Evolutionary conservation across 2,329 filamentous ascomycete species (phyloP), one percentile per base, ranked within the genome.

Genomic region (Colletotrichum ledebouriae): DNA sequence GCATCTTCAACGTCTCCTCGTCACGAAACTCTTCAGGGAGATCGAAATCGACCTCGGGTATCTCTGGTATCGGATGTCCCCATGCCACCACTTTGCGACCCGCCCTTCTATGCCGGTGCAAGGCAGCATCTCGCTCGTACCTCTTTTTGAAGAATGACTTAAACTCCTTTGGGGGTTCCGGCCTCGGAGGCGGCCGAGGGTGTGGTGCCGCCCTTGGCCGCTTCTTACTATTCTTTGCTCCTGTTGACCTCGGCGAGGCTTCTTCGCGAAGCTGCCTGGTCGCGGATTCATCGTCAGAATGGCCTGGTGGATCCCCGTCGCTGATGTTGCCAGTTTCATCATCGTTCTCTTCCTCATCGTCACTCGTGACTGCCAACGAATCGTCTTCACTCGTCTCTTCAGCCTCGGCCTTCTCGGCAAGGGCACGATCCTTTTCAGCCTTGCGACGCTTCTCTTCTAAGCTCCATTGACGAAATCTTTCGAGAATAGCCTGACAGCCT

Each of bases 391-490:
- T 65, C 10, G 66, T 59, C n/a, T 72, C 71, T 11, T 73, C 69
- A 33, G 70, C 72, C 78, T 83, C 81, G 13, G 86, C 85, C 47
- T 84, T 81, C 25, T 85, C 79, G 5, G 82, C 81, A 22, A 83
- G 77, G 3, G 85, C 86, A 55, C 89, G 90, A 69, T 95, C 93
- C 74, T 90, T 93, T 74, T 94, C 91, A 3, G 89, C 81, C 78
- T 94, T 94, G 68, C 93, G 85, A 49, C 91, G 88, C 82, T 94
- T 97, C 78, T 99, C 96, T 76, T 97, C 93, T 70, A 94, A 87
- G 70, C 90, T 94, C 94, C 94, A 98, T 62, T 88, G 84, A 58
- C 90, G 88, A 77, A 98, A 98, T 77, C 98, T 98, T 71, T 93
- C 89, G 20, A 98, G 85, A 34, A 98, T 90, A 0, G 86, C 86